These are phyloP conservation scores for Boletus insuetus DNA, from an alignment of 768 basidiomycete genomes.

Conservation along the genomic window DNA sequence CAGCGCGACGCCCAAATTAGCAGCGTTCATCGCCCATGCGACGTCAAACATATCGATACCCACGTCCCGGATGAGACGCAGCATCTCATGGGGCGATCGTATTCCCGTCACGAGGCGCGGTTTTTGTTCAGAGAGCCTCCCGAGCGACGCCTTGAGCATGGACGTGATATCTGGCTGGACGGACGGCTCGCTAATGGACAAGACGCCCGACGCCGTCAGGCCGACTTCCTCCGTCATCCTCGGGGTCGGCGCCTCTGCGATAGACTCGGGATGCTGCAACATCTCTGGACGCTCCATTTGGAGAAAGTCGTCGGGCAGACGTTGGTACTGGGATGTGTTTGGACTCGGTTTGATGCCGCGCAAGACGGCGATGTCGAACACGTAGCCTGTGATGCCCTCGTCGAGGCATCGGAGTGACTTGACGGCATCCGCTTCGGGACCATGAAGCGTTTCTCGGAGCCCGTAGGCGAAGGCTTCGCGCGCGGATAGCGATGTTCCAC, in stretches of 20 bases:
- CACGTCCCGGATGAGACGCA: slow-evolving; percentile 56
- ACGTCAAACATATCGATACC: slow-evolving; percentile 80
- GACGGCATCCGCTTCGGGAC: slow-evolving; percentile 51
- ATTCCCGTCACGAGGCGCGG: slow-evolving; percentile 58
- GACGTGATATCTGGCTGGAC: slow-evolving; percentile 26
- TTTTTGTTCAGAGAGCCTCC: slow-evolving; percentile 50
- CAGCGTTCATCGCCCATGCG: slow-evolving; percentile 66
- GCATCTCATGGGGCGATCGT: slow-evolving; percentile 71
- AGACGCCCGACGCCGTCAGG: neutral
- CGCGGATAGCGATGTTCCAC: slow-evolving; percentile 52
- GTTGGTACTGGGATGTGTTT: slow-evolving; percentile 15
- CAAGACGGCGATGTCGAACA: slow-evolving; percentile 62
- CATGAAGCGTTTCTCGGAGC: slow-evolving; percentile 55
- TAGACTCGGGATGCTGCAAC: slow-evolving; percentile 13
- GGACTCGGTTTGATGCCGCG: slow-evolving; percentile 23
- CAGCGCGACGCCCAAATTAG: slow-evolving; percentile 68
- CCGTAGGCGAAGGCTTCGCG: slow-evolving; percentile 60
- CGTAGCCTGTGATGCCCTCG: slow-evolving; percentile 68
- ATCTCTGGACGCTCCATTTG: slow-evolving; percentile 7
- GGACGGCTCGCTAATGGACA: neutral
- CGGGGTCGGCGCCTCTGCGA: slow-evolving; percentile 11
- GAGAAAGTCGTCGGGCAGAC: slow-evolving; percentile 12
- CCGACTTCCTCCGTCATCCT: neutral
- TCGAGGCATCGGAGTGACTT: slow-evolving; percentile 56
- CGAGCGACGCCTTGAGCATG: slow-evolving; percentile 61